Percentiles rank a stretch among this genome's conserved stretches.
phyloP scores from a whole-genome alignment of 1,284 basidiomycete genomes.

The Ustilago curta region DNA sequence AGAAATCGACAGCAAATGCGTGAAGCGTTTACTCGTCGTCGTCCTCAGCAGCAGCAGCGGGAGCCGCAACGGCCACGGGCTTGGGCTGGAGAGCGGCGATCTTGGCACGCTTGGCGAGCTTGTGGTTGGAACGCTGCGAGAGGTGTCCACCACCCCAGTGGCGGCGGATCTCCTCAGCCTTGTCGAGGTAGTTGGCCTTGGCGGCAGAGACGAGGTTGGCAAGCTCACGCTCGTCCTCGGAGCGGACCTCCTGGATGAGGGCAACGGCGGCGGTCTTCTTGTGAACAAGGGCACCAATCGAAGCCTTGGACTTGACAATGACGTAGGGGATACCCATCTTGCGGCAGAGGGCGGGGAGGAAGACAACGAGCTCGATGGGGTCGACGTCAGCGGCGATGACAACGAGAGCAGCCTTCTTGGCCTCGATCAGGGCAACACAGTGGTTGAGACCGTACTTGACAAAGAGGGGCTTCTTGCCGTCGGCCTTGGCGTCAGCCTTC shows the following conservation, averaged over 20 bases:
- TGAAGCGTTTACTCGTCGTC: constrained; percentile 54
- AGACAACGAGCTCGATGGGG: constrained; percentile 93
- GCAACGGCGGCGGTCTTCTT: constrained; percentile 97
- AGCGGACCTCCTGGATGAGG: constrained; percentile 90
- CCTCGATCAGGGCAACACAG: constrained; percentile 86
- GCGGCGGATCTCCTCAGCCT: constrained; percentile 89
- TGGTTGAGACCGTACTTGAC: constrained; percentile 99
- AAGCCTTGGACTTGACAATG: constrained; percentile 95
- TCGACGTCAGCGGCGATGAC: constrained; percentile 98
- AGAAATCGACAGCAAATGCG: constrained; percentile 19
- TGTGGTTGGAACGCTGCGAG: constrained; percentile 90
- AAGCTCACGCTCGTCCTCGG: constrained; percentile 93
- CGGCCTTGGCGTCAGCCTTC: constrained; percentile 69
- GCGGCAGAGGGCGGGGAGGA: constrained; percentile 96
- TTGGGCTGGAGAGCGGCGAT: constrained; percentile 74
- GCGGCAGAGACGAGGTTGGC: constrained; percentile 91
- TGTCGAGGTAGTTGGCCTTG: constrained; percentile 96
- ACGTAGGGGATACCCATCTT: constrained; percentile 99
- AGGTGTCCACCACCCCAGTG: constrained; percentile 97
- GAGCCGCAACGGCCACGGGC: constrained; percentile 41
- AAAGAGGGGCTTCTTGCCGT: constrained; percentile 85
- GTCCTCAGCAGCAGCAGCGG: constrained; percentile 38
- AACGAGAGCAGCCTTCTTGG: constrained; percentile 97
- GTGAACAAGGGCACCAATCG: constrained; percentile 95
- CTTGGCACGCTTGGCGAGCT: constrained; percentile 94